Conservation (phyloP, 2,329 filamentous ascomycete genomes). For the Sphaerulina vaccinii region DNA sequence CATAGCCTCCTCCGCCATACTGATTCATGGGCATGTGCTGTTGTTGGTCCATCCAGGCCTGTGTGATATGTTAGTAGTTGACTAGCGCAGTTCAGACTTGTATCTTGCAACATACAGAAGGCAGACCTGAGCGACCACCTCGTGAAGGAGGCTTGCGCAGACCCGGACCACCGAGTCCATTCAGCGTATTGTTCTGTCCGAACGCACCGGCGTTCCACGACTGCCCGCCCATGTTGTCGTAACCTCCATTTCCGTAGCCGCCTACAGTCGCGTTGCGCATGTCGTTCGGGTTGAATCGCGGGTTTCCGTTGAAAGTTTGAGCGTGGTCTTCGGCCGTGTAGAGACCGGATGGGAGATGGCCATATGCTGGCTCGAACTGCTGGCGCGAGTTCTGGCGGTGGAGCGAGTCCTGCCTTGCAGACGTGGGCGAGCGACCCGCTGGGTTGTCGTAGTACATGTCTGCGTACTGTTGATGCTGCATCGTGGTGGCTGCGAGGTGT, state of each 20-base stretch:
- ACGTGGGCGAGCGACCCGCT: constrained; percentile 66
- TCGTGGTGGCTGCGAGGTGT: constrained; percentile 15
- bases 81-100: constrained; percentile 2
- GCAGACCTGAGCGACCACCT: constrained; percentile 61
- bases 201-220: constrained; percentile 79
- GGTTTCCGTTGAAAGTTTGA: constrained; percentile 50
- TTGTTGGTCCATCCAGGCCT: constrained; percentile 64
- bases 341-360: constrained; percentile 63
- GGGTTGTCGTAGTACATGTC: constrained; percentile 75
- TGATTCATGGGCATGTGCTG: constrained; percentile 47
- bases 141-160: constrained; percentile 54
- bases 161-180: constrained; percentile 30
- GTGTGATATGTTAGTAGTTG: constrained; percentile 21
- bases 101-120: constrained; percentile 61
- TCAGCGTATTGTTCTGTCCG: constrained; percentile 62
- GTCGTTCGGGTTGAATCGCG: constrained; percentile 52
- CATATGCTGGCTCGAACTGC: constrained; percentile 65
- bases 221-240: constrained; percentile 71
- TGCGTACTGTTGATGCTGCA: constrained; percentile 38
- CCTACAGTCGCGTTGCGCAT: constrained; percentile 58
- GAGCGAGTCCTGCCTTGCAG: constrained; percentile 64
- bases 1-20: constrained; percentile 43
- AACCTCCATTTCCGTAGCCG: constrained; percentile 63
- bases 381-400: constrained; percentile 73
- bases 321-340: constrained; percentile 69